Evolutionary conservation across 2,329 filamentous ascomycete species (phyloP), one percentile per base, ranked within the genome.

Genomic region (Aaosphaeria pasadenensis): DNA sequence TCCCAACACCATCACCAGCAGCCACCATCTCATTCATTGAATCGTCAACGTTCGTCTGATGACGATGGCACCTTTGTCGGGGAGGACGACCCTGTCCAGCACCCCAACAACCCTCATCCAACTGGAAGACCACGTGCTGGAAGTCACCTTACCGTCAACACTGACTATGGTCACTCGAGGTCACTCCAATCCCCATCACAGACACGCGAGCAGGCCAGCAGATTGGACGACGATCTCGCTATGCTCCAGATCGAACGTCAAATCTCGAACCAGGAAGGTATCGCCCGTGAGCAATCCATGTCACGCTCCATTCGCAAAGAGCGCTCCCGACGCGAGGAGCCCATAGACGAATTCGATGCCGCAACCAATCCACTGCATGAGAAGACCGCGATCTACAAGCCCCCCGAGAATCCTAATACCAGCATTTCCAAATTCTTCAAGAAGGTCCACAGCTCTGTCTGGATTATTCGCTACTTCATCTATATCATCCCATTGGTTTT

Each of bases 291-390:
- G 9, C 49, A 69, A 24, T 69, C 67, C 1, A 59, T 64, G 38
- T 64, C 64, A 4, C 71, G 67, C 29, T 80, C 79, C 2, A 71
- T 83, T 36, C 71, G 73, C 49, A 74, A 75, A 11, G 75, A 78
- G 4, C 74, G 81, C 42, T 82, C 80, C 5, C 75, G 76, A 38
- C 71, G 75, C 7, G 72, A 77, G 1, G 82, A 86, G 17, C 76
- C 78, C 2, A 70, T 86, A 4, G 85, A 87, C 59, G 84, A 87
- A 46, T 86, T 87, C 56, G 84, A 86, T 54, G 75, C 78, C 41
- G 81, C 82, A 24, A 88, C 85, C 3, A 87, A 86, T 45, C 85
- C 86, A 0, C 71, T 88, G 32, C 85, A 88, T 58, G 84, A 88
- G 62, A 82, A 82, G 59, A 77, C 83, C 1, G 79, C 81, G 36